phyloP scores from a whole-genome alignment of 306 rosid genomes.

The Trichosanthes cucumerina region DNA sequence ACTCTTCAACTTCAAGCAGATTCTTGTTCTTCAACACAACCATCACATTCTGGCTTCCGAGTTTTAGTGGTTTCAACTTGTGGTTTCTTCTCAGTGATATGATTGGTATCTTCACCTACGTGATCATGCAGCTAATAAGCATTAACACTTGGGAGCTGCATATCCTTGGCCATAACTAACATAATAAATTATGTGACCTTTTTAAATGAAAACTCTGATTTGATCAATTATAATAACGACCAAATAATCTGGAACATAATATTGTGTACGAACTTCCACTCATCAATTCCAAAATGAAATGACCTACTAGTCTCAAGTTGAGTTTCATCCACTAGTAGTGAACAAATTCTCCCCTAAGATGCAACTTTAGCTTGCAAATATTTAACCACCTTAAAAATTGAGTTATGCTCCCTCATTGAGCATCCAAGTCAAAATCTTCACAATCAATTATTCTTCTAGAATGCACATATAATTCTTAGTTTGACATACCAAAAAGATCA shows the following conservation, averaged over 20 bases:
- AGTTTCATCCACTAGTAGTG: background rate
- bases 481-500: background rate
- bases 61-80: background rate
- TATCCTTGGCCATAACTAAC: background rate
- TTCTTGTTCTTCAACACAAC: background rate
- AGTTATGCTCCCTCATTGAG: too few species aligned
- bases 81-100: background rate
- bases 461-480: background rate
- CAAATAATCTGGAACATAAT: background rate
- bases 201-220: background rate
- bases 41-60: background rate
- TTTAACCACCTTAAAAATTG: background rate
- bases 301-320: background rate
- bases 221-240: background rate
- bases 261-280: background rate
- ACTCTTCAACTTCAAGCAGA: constrained; percentile 5
- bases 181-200: background rate
- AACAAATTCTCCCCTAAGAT: background rate
- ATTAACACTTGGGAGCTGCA: background rate
- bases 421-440: background rate
- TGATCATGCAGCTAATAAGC: background rate
- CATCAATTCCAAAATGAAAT: background rate
- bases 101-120: constrained; percentile 3
- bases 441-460: background rate
- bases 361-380: background rate